Conservation (phyloP, 441 rosid species). For the Capsella rubella region DNA sequence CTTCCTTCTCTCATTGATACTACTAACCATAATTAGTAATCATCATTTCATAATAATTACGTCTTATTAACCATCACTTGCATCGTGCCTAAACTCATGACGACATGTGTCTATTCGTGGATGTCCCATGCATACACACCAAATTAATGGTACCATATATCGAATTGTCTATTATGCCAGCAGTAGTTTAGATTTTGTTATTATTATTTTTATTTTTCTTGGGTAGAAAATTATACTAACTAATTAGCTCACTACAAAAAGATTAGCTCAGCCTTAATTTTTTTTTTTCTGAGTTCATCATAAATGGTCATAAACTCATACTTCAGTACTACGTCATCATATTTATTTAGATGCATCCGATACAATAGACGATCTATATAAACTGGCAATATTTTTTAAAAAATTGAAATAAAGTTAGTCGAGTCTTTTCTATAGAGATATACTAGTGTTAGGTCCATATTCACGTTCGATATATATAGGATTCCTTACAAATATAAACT, state of each 20-base stretch:
- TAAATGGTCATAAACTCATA: background rate
- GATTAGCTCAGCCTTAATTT: background rate
- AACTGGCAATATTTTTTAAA: too few relatives aligned
- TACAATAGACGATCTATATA: background rate
- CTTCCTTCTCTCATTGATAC: constrained; percentile 28
- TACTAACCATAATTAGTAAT: constrained; percentile 39
- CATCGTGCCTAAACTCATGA: constrained; percentile 33
- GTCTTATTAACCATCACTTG: constrained; percentile 29
- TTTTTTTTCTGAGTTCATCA: background rate
- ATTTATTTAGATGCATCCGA: background rate
- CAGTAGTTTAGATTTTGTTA: background rate
- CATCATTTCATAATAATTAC: constrained; percentile 34
- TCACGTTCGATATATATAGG: background rate
- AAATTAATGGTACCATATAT: constrained; percentile 19
- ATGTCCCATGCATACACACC: constrained; percentile 30
- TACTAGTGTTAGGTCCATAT: background rate
- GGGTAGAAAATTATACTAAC: background rate
- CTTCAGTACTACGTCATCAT: background rate
- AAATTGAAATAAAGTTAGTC: background rate
- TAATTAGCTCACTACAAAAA: background rate
- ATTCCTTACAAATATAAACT: too few relatives aligned
- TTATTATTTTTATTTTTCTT: background rate
- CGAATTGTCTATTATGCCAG: constrained; percentile 21
- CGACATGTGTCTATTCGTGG: constrained; percentile 36
- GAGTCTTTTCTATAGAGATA: background rate